Conservation (phyloP, 306 rosid species). For the Quercus gilva region DNA sequence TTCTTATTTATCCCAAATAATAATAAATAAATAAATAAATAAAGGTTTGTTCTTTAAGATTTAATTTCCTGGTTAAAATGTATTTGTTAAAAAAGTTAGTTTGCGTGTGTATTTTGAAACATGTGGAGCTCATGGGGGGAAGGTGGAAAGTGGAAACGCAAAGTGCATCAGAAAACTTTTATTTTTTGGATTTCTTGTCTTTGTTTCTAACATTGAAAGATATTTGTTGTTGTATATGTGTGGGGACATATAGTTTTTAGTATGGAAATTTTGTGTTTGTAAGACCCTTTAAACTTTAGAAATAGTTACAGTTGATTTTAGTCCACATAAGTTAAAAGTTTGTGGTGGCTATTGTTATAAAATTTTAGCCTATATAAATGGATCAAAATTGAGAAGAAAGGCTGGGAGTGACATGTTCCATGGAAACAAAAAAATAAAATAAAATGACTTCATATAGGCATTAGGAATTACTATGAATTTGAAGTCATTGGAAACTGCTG, state of each 20-base stretch:
- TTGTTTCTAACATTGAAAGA: background rate
- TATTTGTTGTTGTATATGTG: background rate
- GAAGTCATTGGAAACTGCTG: background rate
- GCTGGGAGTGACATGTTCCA: background rate
- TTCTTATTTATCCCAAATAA: too few relatives aligned
- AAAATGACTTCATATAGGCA: background rate
- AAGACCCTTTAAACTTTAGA: background rate
- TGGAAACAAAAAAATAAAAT: background rate
- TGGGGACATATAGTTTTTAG: background rate
- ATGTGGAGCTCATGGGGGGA: too few relatives aligned
- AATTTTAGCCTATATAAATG: background rate
- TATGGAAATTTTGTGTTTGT: background rate
- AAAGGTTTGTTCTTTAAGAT: too few relatives aligned
- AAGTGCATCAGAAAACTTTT: too few relatives aligned
- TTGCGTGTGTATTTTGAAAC: too few relatives aligned
- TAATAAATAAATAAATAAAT: too few relatives aligned
- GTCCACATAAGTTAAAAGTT: background rate
- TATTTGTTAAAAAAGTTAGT: too few relatives aligned
- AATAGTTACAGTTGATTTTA: background rate
- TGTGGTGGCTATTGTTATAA: background rate
- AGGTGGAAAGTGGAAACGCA: too few relatives aligned
- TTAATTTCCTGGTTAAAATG: too few relatives aligned
- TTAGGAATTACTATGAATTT: background rate
- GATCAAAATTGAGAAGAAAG: background rate
- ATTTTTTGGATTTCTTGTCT: background rate